A percentile compares a stretch with the other conserved stretches of the same genome.
Evolutionary conservation across 257 asterid genomes (phyloP).

Genomic region (Perilla frutescens): DNA sequence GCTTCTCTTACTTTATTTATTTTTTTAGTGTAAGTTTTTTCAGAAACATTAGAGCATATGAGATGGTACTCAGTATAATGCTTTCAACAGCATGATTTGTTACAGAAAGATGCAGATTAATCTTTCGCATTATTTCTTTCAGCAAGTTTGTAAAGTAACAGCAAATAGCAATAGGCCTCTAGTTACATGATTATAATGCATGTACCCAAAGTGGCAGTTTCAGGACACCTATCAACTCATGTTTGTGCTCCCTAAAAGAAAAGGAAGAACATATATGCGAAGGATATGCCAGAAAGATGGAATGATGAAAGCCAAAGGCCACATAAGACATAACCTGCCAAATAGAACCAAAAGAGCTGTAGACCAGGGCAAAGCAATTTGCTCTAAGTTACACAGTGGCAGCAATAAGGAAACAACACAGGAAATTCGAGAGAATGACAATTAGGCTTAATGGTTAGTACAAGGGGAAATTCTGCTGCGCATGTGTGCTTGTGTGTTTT

Average conservation of each 20-base stretch:
- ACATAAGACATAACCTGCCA: not conserved
- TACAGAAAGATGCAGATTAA: not conserved
- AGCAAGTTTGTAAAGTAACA: not conserved
- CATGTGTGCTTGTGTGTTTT: not conserved
- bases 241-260: no score
- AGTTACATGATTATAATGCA: not conserved
- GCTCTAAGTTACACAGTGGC: not conserved
- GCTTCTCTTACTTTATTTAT: not conserved
- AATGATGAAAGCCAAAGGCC: not conserved
- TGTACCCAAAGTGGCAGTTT: no score
- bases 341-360: not conserved
- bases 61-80: no score
- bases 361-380: not conserved
- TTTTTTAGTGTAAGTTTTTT: no score
- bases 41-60: no score
- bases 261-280: no score
- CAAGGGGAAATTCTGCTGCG: not conserved
- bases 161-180: not conserved
- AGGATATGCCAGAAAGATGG: not conserved
- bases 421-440: not conserved
- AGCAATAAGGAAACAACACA: slow-evolving; percentile 8
- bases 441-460: not conserved
- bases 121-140: not conserved
- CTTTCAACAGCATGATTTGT: not conserved
- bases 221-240: no score